Conservation (phyloP, 2,329 filamentous ascomycete species). For the Epichloe scottii region DNA sequence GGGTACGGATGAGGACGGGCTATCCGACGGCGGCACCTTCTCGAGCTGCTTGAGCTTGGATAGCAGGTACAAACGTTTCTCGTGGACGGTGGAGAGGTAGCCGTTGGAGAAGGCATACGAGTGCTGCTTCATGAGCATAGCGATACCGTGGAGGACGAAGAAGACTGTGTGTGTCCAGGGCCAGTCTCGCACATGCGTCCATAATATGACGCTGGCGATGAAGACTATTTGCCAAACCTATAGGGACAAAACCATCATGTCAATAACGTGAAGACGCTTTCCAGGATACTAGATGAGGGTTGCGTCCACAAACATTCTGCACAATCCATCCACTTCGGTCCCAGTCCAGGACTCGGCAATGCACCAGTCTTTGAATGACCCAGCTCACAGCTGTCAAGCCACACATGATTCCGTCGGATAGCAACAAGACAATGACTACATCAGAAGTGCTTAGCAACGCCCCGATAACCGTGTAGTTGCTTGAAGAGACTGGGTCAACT, state of each 20-base stretch:
- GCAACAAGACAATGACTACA: conserved; percentile 37
- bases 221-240: conserved; percentile 58
- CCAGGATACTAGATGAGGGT: too few relatives aligned
- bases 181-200: conserved; percentile 62
- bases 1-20: conserved; percentile 30
- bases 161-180: conserved; percentile 75
- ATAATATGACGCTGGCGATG: conserved; percentile 47
- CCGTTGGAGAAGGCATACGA: conserved; percentile 72
- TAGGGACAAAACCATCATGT: not conserved
- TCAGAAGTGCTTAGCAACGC: not conserved
- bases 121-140: conserved; percentile 77
- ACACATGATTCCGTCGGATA: conserved; percentile 61
- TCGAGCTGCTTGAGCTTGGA: conserved; percentile 45
- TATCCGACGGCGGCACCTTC: conserved; percentile 31
- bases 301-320: conserved; percentile 41
- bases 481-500: conserved; percentile 3
- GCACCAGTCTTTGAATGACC: conserved; percentile 49
- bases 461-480: too few relatives aligned
- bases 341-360: conserved; percentile 53
- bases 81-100: conserved; percentile 50
- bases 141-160: conserved; percentile 60
- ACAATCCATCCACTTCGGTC: conserved; percentile 57
- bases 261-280: not conserved
- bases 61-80: conserved; percentile 32
- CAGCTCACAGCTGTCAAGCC: conserved; percentile 52